Percentiles rank a stretch among this genome's conserved stretches.
These are phyloP conservation scores for Kazachstania sp. DNA, from an alignment of 1,139 yeast species.

Conservation along the genomic window DNA sequence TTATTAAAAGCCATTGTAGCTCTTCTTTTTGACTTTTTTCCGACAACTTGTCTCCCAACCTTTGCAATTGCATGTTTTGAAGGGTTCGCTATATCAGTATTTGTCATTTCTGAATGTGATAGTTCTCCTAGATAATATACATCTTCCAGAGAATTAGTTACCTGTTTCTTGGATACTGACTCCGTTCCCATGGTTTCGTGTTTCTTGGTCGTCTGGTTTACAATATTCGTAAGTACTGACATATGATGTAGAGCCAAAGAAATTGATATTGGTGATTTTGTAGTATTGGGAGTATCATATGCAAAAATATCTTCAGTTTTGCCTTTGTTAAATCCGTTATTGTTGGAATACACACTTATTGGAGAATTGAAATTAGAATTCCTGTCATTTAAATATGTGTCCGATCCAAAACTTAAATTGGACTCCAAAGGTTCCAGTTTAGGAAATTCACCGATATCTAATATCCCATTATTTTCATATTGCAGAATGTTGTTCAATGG, in stretches of 20 bases:
- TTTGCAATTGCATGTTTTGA: not conserved
- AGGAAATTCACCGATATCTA: not conserved
- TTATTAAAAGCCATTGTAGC: not conserved
- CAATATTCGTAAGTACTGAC: not conserved
- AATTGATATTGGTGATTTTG: not conserved
- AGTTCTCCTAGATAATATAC: too few species aligned
- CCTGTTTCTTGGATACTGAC: not conserved
- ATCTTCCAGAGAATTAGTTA: too few species aligned
- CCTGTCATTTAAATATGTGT: not conserved
- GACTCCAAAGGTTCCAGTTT: not conserved
- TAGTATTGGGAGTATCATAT: not conserved
- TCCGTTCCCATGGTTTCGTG: not conserved
- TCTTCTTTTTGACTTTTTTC: not conserved
- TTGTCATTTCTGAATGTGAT: too few species aligned
- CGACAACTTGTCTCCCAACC: not conserved
- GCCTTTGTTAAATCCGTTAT: not conserved
- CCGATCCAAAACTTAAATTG: not conserved
- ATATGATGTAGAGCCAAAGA: not conserved
- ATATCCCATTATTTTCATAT: not conserved
- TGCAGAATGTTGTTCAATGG: not conserved
- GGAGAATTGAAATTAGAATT: not conserved
- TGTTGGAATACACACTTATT: not conserved
- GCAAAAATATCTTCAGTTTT: not conserved
- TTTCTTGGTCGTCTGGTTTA: not conserved
- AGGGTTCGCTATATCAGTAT: too few species aligned